A percentile compares a stretch with the other conserved stretches of the same genome.
Conservation (phyloP, 805 yeast species). For the Candida dendrica region DNA sequence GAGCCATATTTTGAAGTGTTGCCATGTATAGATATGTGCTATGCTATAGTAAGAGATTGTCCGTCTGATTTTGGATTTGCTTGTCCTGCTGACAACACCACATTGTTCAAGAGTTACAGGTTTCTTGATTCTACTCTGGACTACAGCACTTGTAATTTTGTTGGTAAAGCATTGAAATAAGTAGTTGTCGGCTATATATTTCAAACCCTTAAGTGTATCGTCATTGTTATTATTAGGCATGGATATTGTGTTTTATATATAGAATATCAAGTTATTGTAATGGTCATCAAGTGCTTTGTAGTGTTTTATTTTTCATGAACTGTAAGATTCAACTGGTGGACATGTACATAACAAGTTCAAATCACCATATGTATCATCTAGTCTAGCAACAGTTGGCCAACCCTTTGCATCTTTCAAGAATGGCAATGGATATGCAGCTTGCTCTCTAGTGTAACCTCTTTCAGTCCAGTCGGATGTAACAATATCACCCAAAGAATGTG, state of each 20-base stretch:
- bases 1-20: conserved; percentile 65
- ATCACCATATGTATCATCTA: conserved; percentile 94
- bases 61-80: conserved; percentile 68
- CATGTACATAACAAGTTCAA: conserved; percentile 89
- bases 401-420: conserved; percentile 68
- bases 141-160: conserved; percentile 33
- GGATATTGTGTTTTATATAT: neutral
- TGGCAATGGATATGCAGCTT: conserved; percentile 90
- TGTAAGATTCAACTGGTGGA: conserved; percentile 61
- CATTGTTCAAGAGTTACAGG: conserved; percentile 24
- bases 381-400: conserved; percentile 93
- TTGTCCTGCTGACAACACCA: conserved; percentile 47
- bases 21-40: conserved; percentile 82
- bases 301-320: too few relatives aligned
- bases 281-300: too few relatives aligned
- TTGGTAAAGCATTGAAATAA: conserved; percentile 22
- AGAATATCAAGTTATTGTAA: too few relatives aligned
- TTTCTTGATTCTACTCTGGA: conserved; percentile 9
- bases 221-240: neutral
- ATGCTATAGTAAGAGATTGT: conserved; percentile 74
- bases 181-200: neutral
- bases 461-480: conserved; percentile 70
- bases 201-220: neutral
- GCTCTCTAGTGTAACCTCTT: conserved; percentile 86
- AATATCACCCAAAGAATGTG: conserved; percentile 82